Percentiles rank a stretch among this genome's conserved stretches.
Conservation (phyloP, 148 eudicot genomes). For the Spergularia marina region DNA sequence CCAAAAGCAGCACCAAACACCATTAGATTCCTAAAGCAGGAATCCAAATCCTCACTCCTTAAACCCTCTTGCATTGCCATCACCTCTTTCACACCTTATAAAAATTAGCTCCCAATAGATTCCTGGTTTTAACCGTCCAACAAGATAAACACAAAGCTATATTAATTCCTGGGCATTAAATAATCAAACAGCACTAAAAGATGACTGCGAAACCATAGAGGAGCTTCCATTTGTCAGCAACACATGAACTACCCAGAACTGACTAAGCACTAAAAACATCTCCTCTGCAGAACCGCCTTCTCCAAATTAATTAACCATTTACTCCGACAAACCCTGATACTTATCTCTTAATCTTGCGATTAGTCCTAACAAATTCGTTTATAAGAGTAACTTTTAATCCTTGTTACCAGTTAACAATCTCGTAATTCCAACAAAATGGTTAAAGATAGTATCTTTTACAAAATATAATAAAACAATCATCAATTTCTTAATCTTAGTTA, state of each 20-base stretch:
- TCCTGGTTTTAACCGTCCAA: slow-evolving; percentile 16
- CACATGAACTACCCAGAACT: slow-evolving; percentile 22
- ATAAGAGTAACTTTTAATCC: neutral
- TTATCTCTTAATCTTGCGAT: too few species aligned
- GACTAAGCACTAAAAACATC: slow-evolving; percentile 23
- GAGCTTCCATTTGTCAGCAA: slow-evolving; percentile 27
- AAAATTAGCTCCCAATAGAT: neutral
- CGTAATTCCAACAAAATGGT: neutral
- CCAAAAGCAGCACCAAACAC: slow-evolving; percentile 40
- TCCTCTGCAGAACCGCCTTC: neutral
- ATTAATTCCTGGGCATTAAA: slow-evolving; percentile 10
- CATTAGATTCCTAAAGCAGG: slow-evolving; percentile 65
- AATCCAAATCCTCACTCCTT: slow-evolving; percentile 47
- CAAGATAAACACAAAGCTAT: slow-evolving; percentile 19
- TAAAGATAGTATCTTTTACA: neutral
- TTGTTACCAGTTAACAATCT: neutral
- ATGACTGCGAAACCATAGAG: slow-evolving; percentile 1
- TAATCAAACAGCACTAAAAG: slow-evolving; percentile 8
- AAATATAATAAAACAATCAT: neutral
- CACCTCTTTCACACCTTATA: slow-evolving; percentile 29
- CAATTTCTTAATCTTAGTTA: neutral
- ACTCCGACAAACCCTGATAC: too few species aligned
- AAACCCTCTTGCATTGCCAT: slow-evolving; percentile 37
- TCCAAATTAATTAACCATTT: neutral
- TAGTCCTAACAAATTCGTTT: too few species aligned